Evolutionary conservation across 2,329 filamentous ascomycete species (phyloP).

Genomic region (Herpotrichia juniperi): DNA sequence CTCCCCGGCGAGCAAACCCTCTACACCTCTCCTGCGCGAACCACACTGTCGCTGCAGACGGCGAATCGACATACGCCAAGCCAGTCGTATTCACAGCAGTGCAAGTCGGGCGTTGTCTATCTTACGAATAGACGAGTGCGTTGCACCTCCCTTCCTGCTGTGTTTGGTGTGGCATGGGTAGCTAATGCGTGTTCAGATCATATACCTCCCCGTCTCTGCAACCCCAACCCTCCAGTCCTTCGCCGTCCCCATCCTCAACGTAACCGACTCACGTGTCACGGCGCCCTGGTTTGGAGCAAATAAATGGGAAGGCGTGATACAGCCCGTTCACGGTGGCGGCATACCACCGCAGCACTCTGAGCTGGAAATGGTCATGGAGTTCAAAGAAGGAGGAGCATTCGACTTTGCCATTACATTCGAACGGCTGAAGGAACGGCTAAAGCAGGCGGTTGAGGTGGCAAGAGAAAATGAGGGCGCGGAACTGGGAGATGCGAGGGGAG

Average conservation of each 20-base stretch:
- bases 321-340: slow-evolving; percentile 81
- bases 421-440: slow-evolving; percentile 79
- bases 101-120: slow-evolving; percentile 76
- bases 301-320: slow-evolving; percentile 81
- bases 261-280: slow-evolving; percentile 83
- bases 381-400: slow-evolving; percentile 94
- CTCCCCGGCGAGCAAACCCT: slow-evolving; percentile 83
- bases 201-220: slow-evolving; percentile 80
- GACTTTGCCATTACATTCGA: slow-evolving; percentile 87
- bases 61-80: slow-evolving; percentile 69
- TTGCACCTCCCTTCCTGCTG: slow-evolving; percentile 2
- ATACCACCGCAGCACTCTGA: slow-evolving; percentile 76
- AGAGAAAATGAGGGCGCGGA: slow-evolving; percentile 62
- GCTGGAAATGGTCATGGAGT: slow-evolving; percentile 83
- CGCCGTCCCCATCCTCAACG: slow-evolving; percentile 83
- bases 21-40: slow-evolving; percentile 79
- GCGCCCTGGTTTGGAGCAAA: slow-evolving; percentile 94
- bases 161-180: slow-evolving; percentile 1
- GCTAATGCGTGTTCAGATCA: slow-evolving; percentile 62
- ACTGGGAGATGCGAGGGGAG: slow-evolving; percentile 38
- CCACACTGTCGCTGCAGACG: slow-evolving; percentile 75
- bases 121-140: slow-evolving; percentile 84
- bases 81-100: slow-evolving; percentile 71
- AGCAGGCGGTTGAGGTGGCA: slow-evolving; percentile 79
- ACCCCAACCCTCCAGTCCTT: slow-evolving; percentile 80